These are phyloP conservation scores for Cyclanthera cordifolia DNA, from an alignment of 306 rosid species.

Conservation along the genomic window DNA sequence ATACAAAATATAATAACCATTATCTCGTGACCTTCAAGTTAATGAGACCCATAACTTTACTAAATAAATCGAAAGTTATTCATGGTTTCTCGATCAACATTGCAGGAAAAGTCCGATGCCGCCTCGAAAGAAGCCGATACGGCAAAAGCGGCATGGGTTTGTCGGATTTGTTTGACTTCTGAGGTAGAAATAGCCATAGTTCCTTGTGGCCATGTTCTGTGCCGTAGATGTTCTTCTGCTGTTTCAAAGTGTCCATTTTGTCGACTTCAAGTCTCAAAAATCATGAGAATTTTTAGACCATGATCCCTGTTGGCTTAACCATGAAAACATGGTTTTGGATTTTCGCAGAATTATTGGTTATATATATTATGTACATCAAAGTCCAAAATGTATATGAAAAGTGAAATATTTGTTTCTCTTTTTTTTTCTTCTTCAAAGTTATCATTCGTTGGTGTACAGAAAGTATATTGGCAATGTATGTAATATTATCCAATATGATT, in stretches of 20 bases:
- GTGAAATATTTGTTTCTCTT: background rate
- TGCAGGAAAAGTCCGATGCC: constrained; percentile 65
- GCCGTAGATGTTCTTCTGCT: constrained; percentile 82
- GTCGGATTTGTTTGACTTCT: constrained; percentile 75
- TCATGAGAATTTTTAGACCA: constrained; percentile 70
- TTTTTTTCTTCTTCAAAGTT: background rate
- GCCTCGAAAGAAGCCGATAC: constrained; percentile 85
- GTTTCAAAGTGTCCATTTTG: constrained; percentile 91
- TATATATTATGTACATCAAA: background rate
- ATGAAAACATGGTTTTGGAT: background rate
- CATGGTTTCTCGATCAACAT: constrained; percentile 8
- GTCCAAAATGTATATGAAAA: constrained; percentile 5
- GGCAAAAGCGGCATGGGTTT: constrained; percentile 87
- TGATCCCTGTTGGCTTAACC: constrained; percentile 18
- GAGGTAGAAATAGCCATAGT: constrained; percentile 74
- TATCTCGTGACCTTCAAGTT: background rate
- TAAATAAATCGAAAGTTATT: background rate
- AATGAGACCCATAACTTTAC: background rate
- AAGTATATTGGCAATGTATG: background rate
- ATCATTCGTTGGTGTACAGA: constrained; percentile 8
- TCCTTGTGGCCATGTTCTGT: constrained; percentile 97
- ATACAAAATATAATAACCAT: too few relatives aligned
- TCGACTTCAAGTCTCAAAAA: constrained; percentile 66
- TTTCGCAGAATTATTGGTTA: background rate
- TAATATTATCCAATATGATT: constrained; percentile 1